Evolutionary conservation across 495 filamentous ascomycete genomes (phyloP).

Genomic region (Neurospora sublineolata): DNA sequence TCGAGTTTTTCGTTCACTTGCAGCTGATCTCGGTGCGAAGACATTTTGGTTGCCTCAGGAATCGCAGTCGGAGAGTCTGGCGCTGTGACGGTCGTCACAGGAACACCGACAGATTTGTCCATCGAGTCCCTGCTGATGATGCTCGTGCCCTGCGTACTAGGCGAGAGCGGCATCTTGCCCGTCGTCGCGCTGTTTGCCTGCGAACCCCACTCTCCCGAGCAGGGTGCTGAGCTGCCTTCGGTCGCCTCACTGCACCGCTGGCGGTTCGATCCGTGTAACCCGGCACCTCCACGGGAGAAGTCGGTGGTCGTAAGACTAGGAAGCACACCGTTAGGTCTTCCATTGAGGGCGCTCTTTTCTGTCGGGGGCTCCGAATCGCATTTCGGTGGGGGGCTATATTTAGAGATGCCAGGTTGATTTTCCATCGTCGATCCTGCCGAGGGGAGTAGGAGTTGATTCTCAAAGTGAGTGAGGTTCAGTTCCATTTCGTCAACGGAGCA

Average conservation of each 20-base stretch:
- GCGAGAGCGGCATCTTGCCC: slow-evolving; percentile 45
- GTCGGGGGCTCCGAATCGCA: slow-evolving; percentile 8
- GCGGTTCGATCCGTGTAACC: slow-evolving; percentile 22
- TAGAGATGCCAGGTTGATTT: slow-evolving; percentile 5
- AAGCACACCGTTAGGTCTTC: slow-evolving; percentile 24
- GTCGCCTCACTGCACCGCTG: slow-evolving; percentile 42
- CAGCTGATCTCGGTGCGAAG: background rate
- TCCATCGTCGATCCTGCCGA: slow-evolving; percentile 3
- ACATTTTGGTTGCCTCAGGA: slow-evolving; percentile 13
- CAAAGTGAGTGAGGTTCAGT: slow-evolving; percentile 62
- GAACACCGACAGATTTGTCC: slow-evolving; percentile 30
- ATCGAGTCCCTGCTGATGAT: slow-evolving; percentile 41
- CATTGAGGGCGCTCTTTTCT: background rate
- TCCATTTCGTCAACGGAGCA: slow-evolving; percentile 75
- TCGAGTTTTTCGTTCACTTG: background rate
- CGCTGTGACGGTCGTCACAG: slow-evolving; percentile 26
- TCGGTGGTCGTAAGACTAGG: slow-evolving; percentile 15
- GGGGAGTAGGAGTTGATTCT: slow-evolving; percentile 38
- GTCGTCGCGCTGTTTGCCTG: slow-evolving; percentile 46
- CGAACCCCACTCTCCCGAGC: slow-evolving; percentile 39
- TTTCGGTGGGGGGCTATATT: background rate
- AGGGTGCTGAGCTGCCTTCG: slow-evolving; percentile 38
- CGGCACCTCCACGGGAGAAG: slow-evolving; percentile 19
- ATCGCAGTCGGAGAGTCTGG: slow-evolving; percentile 24
- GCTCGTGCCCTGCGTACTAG: slow-evolving; percentile 47